phyloP scores from a whole-genome alignment of 2,329 filamentous ascomycete species.

The Mycosphaerella sp. region DNA sequence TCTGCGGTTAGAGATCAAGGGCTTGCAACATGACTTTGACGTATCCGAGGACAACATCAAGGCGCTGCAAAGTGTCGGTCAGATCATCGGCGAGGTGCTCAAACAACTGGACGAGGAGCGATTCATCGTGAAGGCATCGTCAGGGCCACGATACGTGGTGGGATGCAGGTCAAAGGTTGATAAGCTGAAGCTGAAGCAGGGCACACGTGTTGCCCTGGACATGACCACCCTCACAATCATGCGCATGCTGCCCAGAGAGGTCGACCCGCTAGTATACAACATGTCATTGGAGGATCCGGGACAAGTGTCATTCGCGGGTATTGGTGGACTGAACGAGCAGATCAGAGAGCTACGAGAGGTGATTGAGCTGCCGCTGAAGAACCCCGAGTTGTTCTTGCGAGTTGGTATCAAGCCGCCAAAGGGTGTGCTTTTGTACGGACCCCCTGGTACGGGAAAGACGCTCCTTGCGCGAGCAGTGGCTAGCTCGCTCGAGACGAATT shows the following conservation, averaged over 20 bases:
- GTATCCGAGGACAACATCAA: constrained; percentile 99
- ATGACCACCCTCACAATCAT: constrained; percentile 99
- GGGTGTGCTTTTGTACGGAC: constrained; percentile 91
- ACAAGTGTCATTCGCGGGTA: constrained; percentile 95
- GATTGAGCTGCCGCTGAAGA: constrained; percentile 96
- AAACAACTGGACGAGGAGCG: constrained; percentile 98
- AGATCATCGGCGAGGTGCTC: constrained; percentile 98
- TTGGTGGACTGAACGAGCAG: constrained; percentile 96
- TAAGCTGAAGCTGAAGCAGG: constrained; percentile 95
- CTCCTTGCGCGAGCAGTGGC: constrained; percentile 89
- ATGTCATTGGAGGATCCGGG: constrained; percentile 99
- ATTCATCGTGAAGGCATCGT: constrained; percentile 99
- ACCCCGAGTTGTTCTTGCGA: constrained; percentile 92
- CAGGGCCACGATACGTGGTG: constrained; percentile 93
- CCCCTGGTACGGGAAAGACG: constrained; percentile 95
- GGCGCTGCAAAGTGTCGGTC: constrained; percentile 94
- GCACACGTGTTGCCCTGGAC: constrained; percentile 91
- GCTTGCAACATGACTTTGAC: constrained; percentile 88
- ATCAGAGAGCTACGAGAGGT: constrained; percentile 96
- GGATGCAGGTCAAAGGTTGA: constrained; percentile 98
- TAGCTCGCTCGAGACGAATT: constrained; percentile 95
- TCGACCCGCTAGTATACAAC: constrained; percentile 98
- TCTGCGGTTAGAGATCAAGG: constrained; percentile 91
- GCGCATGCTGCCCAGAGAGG: constrained; percentile 98
- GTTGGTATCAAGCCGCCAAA: constrained; percentile 99